These are phyloP conservation scores for Curvularia eragrostidis DNA, from an alignment of 2,329 filamentous ascomycete genomes.

Conservation along the genomic window DNA sequence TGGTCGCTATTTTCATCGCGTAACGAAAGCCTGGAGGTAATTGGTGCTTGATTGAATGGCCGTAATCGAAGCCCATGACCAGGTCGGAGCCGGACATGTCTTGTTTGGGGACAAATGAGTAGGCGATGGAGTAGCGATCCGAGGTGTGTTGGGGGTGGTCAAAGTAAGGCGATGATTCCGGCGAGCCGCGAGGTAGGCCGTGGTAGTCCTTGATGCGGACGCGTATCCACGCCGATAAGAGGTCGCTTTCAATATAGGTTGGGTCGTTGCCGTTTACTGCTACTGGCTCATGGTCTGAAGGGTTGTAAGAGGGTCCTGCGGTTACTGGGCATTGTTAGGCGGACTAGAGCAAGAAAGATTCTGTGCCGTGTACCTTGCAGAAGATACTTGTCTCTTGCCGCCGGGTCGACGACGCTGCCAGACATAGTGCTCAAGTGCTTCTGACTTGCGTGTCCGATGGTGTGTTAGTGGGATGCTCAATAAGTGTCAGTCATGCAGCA, in stretches of 20 bases:
- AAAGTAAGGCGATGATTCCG: constrained; percentile 42
- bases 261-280: constrained; percentile 41
- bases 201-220: constrained; percentile 48
- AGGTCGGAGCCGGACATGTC: constrained; percentile 40
- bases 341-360: background rate
- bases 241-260: constrained; percentile 35
- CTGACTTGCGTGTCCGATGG: background rate
- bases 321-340: constrained; percentile 33
- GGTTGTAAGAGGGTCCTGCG: constrained; percentile 45
- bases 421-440: constrained; percentile 10
- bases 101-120: constrained; percentile 47
- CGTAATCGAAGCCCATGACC: constrained; percentile 49
- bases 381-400: constrained; percentile 46
- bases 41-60: constrained; percentile 45
- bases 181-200: constrained; percentile 42
- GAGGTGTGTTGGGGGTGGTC: constrained; percentile 39
- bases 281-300: constrained; percentile 40
- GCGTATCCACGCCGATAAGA: constrained; percentile 42
- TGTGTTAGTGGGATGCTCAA: background rate
- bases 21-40: constrained; percentile 47
- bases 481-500: background rate
- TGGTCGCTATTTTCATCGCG: constrained; percentile 48
- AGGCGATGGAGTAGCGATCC: constrained; percentile 47
- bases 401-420: constrained; percentile 36
- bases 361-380: constrained; percentile 31